Base-by-base conservation (phyloP, 2,329 filamentous ascomycete species). In the Monosporascus ibericus region DNA sequence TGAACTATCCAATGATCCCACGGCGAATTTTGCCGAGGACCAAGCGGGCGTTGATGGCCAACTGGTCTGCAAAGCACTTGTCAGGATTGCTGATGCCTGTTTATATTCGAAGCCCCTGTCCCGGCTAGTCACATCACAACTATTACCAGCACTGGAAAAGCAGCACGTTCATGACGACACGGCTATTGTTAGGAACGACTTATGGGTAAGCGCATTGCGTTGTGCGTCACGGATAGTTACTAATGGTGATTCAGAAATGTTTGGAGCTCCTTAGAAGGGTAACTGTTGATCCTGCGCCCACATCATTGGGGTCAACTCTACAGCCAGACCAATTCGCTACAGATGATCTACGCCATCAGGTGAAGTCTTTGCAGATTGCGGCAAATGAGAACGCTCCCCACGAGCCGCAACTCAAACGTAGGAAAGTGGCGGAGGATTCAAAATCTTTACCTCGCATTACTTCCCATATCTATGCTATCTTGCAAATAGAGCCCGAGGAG, bases 141-240 rank as follows among this genome's bases (percentile, higher is more conserved):
- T 78, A 17, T 63, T 75, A 8, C 69, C 72, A n/a, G 68, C 72
- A 38, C 61, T 75, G 27, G 65, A 71, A n/a, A 62, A 72, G 20
- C 55, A 73, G 14, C 63, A 65, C 3, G 55, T 63, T 5, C 67
- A 69, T 7, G 63, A 66, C 49, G 62, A 66, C 1, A 55, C 58
- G 1, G 55, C 71, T 20, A 60, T 63, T 11, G 64, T 68, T 37
- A 64, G 64, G 25, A 71, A 67, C 5, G 75, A 78, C 55, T 55
- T 76, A 48, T 71, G 69, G 70, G 75, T 77, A 66, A 57, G 69
- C 58, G 15, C 8, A 18, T 48, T 22, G 4, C 15, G 30, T 18
- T 2, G 42, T 27, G 17, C 38, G 49, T 37, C 37, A 4, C 61
- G 25, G 56, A 50, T 46, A 50, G 46, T 3, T 52, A 44, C 60